Percentiles rank a stretch among this genome's conserved stretches.
These are phyloP conservation scores for Zasmidium cellare DNA, from an alignment of 2,329 filamentous ascomycete species.

Conservation along the genomic window DNA sequence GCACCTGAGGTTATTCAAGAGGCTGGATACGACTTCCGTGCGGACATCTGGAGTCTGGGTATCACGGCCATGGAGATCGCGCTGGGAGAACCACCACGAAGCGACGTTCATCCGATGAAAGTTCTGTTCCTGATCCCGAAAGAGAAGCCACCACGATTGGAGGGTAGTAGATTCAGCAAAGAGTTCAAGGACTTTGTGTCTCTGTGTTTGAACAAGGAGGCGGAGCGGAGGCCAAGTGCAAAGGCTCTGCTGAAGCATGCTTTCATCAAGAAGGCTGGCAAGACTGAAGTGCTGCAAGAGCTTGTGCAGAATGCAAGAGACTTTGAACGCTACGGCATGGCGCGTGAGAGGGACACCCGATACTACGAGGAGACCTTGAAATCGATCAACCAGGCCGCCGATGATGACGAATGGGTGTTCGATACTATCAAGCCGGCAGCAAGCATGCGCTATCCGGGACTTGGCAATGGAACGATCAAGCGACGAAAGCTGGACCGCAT, in stretches of 20 bases:
- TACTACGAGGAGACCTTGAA: slow-evolving; percentile 91
- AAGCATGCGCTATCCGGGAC: slow-evolving; percentile 57
- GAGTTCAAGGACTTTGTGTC: slow-evolving; percentile 95
- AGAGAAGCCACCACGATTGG: slow-evolving; percentile 77
- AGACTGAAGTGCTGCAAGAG: slow-evolving; percentile 83
- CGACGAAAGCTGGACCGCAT: slow-evolving; percentile 50
- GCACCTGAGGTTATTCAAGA: slow-evolving; percentile 92
- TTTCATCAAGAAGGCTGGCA: slow-evolving; percentile 85
- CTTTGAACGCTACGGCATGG: slow-evolving; percentile 62
- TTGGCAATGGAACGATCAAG: slow-evolving; percentile 52
- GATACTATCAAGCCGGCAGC: slow-evolving; percentile 75
- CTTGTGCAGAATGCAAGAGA: slow-evolving; percentile 79
- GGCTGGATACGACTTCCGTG: slow-evolving; percentile 80
- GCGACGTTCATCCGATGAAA: slow-evolving; percentile 87
- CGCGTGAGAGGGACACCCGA: slow-evolving; percentile 56
- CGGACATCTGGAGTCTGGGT: slow-evolving; percentile 89
- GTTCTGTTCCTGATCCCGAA: slow-evolving; percentile 90
- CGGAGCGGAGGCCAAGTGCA: slow-evolving; percentile 78
- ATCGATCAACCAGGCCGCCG: slow-evolving; percentile 50
- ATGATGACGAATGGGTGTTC: slow-evolving; percentile 90
- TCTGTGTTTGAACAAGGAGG: slow-evolving; percentile 88
- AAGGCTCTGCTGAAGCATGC: slow-evolving; percentile 84
- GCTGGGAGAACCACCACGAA: slow-evolving; percentile 83
- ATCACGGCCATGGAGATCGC: slow-evolving; percentile 91
- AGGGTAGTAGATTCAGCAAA: slow-evolving; percentile 60